Evolutionary conservation across 2,329 filamentous ascomycete genomes (phyloP), one percentile per base, ranked within the genome.

Genomic region (Ramularia endophylla): DNA sequence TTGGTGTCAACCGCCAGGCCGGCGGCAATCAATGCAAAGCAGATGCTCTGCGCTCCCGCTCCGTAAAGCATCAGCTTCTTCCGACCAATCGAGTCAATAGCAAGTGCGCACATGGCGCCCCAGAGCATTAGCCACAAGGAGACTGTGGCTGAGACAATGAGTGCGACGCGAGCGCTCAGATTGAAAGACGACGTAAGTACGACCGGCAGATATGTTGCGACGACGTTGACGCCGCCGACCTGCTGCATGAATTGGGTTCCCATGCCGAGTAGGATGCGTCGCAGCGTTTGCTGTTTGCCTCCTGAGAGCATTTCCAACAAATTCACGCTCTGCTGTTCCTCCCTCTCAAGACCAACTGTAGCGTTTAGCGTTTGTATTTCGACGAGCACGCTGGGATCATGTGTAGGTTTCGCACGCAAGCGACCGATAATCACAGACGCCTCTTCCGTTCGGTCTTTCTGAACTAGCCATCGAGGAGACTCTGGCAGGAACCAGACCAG

Each of bases 281-380:
- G 74, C 64, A 81, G 75, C 56, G 82, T 78, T 61, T 83, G 79
- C 5, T 77, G 81, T 62, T 77, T 79, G 46, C 79, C 78, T 36
- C 71, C 69, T 1, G 77, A 80, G 54, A 81, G 70, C 2, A 81
- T 67, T 1, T 75, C 71, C 8, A 63, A 63, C 20, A 60, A 54
- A 50, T 66, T 47, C 11, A 36, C 22, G 3, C 48, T 49, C 13
- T 48, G 18, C 19, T 44, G 46, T 11, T 38, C 41, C 3, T 28
- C 33, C n/a, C n/a, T n/a, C 11, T 29, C 22, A 4, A 46, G 49
- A 38, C 49, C 41, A 8, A 41, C 48, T 9, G 51, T 49, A 17
- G 49, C 35, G 16, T 34, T 28, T 3, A 33, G 15, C 22, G 11
- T 6, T 17, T 48, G 42, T 22, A 75, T 73, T 61, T 85, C 77